Evolutionary conservation across 164 flowering plant genomes (phyloP).

Genomic region (Amborella trichopoda): DNA sequence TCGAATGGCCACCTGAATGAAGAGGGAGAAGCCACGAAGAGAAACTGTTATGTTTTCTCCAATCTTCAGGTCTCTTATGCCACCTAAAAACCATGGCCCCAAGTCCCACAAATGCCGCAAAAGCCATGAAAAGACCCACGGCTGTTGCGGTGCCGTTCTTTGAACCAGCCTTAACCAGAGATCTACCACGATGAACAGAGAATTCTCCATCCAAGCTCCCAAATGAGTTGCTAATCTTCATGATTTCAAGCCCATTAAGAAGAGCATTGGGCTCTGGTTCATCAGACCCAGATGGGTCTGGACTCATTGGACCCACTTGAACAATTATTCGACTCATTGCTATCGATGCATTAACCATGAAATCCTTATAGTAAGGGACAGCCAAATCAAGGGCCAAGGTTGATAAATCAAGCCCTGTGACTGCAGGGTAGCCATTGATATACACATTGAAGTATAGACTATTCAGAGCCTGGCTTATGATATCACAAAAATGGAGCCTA

Average conservation of each 20-base stretch:
- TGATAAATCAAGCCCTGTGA: conserved; percentile 50
- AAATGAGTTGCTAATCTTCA: conserved; percentile 63
- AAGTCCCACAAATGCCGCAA: conserved; percentile 71
- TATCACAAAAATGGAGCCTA: conserved; percentile 69
- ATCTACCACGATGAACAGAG: conserved; percentile 35
- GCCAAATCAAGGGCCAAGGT: conserved; percentile 24
- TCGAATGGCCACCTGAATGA: conserved; percentile 44
- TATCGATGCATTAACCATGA: conserved; percentile 36
- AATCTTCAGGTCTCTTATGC: conserved; percentile 72
- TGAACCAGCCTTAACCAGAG: neutral
- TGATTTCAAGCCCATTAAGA: conserved; percentile 57
- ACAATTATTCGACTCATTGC: conserved; percentile 20
- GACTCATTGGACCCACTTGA: conserved; percentile 45
- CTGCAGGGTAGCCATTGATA: conserved; percentile 38
- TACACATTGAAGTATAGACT: conserved; percentile 77
- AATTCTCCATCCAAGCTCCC: conserved; percentile 68
- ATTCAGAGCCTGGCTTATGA: conserved; percentile 51
- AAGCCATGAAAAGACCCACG: conserved; percentile 74
- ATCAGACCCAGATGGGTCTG: conserved; percentile 17
- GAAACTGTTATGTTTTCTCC: conserved; percentile 72
- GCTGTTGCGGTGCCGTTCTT: conserved; percentile 36
- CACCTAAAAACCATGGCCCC: conserved; percentile 74
- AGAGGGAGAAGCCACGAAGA: conserved; percentile 84
- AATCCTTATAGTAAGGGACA: conserved; percentile 48
- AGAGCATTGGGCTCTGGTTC: conserved; percentile 38